phyloP scores from a whole-genome alignment of 1,139 yeast species.

The Debaryomycetaceae sp. region DNA sequence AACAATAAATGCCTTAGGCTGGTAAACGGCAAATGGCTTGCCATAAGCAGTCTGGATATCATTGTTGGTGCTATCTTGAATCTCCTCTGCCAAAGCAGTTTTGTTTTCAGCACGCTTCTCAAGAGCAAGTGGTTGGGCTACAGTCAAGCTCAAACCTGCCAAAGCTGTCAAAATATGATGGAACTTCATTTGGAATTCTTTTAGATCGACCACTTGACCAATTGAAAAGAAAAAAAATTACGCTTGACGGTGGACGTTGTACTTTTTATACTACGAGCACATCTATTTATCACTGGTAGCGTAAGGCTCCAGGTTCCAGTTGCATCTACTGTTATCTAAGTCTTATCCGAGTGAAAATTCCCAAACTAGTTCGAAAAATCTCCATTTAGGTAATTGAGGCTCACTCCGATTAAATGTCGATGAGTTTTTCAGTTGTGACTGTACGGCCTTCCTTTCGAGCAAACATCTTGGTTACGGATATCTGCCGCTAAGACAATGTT shows the following conservation, averaged over 20 bases:
- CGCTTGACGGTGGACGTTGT: too few relatives aligned
- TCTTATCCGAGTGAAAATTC: background rate
- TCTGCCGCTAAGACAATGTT: too few relatives aligned
- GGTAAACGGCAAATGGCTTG: conserved; percentile 36
- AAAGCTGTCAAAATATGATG: conserved; percentile 10
- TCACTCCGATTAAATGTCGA: background rate
- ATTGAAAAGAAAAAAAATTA: too few relatives aligned
- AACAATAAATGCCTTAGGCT: conserved; percentile 54
- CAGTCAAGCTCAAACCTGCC: conserved; percentile 11
- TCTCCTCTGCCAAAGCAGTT: conserved; percentile 13
- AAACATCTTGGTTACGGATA: too few relatives aligned
- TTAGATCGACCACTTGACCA: background rate
- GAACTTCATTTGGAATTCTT: conserved; percentile 11
- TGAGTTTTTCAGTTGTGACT: background rate
- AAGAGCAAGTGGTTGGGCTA: conserved; percentile 18
- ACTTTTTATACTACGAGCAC: too few relatives aligned
- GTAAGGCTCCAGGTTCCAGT: background rate
- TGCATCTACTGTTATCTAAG: background rate
- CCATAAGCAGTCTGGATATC: conserved; percentile 26
- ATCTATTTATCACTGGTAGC: too few relatives aligned
- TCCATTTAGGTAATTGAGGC: background rate
- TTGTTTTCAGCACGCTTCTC: conserved; percentile 17
- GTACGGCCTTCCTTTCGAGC: background rate
- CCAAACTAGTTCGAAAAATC: background rate
- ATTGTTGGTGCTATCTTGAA: conserved; percentile 12